phyloP scores from a whole-genome alignment of 805 yeast species.

The Starmera dryadoides region DNA sequence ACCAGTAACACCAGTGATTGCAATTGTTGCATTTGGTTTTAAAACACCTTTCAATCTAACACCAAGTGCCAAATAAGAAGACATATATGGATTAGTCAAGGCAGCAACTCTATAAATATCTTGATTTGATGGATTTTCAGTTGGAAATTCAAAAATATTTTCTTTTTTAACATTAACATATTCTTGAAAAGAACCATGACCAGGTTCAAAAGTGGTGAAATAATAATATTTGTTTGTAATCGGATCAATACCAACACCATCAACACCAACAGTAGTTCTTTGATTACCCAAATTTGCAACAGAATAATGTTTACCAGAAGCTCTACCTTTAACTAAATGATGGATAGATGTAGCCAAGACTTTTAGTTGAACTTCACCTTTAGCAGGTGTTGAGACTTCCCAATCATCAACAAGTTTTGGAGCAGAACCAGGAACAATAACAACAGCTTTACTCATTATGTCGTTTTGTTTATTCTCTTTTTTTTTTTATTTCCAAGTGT shows the following conservation, averaged over 20 bases:
- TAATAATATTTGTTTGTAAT: neutral
- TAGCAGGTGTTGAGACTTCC: neutral
- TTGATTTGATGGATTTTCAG: neutral
- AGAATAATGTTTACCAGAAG: conserved; percentile 5
- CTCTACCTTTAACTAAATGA: conserved; percentile 6
- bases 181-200: conserved; percentile 4
- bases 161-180: conserved; percentile 2
- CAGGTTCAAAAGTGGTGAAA: conserved; percentile 2
- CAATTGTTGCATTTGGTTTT: neutral
- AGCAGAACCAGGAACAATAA: neutral
- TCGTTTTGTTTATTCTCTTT: neutral
- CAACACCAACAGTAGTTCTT: conserved; percentile 4
- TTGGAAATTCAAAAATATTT: neutral
- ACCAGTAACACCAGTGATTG: conserved; percentile 8
- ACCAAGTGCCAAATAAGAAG: conserved; percentile 5
- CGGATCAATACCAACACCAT: conserved; percentile 3
- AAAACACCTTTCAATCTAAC: neutral
- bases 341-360: conserved; percentile 3
- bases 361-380: neutral
- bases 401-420: neutral
- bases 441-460: neutral
- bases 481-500: too few species aligned
- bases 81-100: conserved; percentile 6
- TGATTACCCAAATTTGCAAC: neutral
- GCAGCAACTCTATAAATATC: conserved; percentile 4